Evolutionary conservation across 2,329 filamentous ascomycete genomes (phyloP).

Genomic region (Chaetomiaceae sp.): DNA sequence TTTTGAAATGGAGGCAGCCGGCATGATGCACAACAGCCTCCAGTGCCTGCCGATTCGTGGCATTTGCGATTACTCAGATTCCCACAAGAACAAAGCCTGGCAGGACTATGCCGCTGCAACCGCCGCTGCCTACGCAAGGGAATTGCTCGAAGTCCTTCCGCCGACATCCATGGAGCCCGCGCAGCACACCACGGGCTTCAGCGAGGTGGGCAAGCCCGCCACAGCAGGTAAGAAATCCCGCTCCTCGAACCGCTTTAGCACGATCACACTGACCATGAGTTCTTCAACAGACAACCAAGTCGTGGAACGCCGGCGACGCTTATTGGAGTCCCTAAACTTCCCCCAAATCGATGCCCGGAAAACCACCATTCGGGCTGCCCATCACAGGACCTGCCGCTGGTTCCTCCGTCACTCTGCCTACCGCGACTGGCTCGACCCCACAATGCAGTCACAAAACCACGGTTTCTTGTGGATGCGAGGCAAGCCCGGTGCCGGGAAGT

Average conservation of each 20-base stretch:
- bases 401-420: conserved; percentile 67
- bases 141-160: conserved; percentile 13
- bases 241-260: background rate
- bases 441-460: conserved; percentile 27
- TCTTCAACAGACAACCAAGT: background rate
- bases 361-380: conserved; percentile 33
- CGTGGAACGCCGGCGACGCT: conserved; percentile 4
- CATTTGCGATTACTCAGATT: conserved; percentile 35
- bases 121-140: conserved; percentile 30
- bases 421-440: conserved; percentile 34
- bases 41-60: conserved; percentile 31
- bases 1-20: too few species aligned
- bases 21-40: too few species aligned
- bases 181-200: background rate
- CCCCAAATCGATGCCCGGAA: conserved; percentile 21
- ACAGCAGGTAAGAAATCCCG: background rate
- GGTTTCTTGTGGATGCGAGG: conserved; percentile 46
- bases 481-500: conserved; percentile 44
- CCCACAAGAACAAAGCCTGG: conserved; percentile 31
- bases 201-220: background rate
- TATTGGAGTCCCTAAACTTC: conserved; percentile 5
- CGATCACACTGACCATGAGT: background rate
- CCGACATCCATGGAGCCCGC: conserved; percentile 1
- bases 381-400: conserved; percentile 39
- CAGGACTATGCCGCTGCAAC: conserved; percentile 30